Percentiles rank a stretch among this genome's conserved stretches.
Conservation (phyloP, 805 yeast genomes). For the Grigorovia transvaalensis region DNA sequence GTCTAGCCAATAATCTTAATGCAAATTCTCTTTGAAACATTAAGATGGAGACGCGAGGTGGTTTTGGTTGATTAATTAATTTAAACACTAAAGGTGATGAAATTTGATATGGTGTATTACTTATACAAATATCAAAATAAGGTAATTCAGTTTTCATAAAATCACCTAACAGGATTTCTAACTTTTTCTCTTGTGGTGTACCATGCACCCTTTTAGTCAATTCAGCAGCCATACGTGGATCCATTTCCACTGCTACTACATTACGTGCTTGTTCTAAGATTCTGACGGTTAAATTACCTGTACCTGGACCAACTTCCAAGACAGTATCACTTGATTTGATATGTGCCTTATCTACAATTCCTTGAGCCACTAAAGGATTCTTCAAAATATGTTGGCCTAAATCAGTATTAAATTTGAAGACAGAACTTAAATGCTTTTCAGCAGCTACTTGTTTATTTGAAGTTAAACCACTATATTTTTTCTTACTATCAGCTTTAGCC, state of each 20-base stretch:
- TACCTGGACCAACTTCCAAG: slow-evolving; percentile 97
- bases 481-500: slow-evolving; percentile 52
- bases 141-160: slow-evolving; percentile 93
- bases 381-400: slow-evolving; percentile 95
- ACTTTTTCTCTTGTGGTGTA: slow-evolving; percentile 82
- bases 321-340: slow-evolving; percentile 88
- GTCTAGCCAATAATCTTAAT: slow-evolving; percentile 81
- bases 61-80: slow-evolving; percentile 77
- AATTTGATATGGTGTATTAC: slow-evolving; percentile 96
- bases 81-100: slow-evolving; percentile 95
- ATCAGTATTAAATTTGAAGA: slow-evolving; percentile 93
- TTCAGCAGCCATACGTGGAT: slow-evolving; percentile 99
- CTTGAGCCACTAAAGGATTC: slow-evolving; percentile 94
- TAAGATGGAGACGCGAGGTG: slow-evolving; percentile 88
- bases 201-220: slow-evolving; percentile 95
- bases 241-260: slow-evolving; percentile 96
- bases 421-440: slow-evolving; percentile 56
- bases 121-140: slow-evolving; percentile 88
- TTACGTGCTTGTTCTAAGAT: slow-evolving; percentile 86
- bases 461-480: slow-evolving; percentile 45
- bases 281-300: slow-evolving; percentile 91
- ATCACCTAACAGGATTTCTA: slow-evolving; percentile 89
- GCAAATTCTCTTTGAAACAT: slow-evolving; percentile 99
- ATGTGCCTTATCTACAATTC: slow-evolving; percentile 93
- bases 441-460: slow-evolving; percentile 54